Percentiles rank a stretch among this genome's conserved stretches.
Conservation (phyloP, 192 early-diverging fungal genomes). For the Funneliformis mosseae region DNA sequence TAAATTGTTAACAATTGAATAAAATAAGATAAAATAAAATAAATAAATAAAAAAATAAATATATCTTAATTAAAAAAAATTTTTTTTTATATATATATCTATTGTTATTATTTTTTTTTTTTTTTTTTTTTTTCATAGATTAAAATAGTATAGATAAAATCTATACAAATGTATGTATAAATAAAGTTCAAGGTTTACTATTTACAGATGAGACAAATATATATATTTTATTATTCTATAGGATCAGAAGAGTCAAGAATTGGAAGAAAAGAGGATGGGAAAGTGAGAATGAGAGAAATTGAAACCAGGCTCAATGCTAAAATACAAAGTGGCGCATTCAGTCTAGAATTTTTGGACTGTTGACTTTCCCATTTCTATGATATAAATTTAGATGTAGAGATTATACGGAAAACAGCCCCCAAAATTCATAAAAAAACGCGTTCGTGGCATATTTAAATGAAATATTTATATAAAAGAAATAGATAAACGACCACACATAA, state of each 20-base stretch:
- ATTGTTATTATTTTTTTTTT: neutral
- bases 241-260: slow-evolving; percentile 1
- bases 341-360: neutral
- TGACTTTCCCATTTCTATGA: neutral
- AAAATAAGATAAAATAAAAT: neutral
- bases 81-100: neutral
- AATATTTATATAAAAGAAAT: neutral
- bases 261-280: neutral
- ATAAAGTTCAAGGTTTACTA: no score
- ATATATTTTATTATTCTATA: neutral
- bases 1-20: neutral
- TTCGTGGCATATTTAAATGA: neutral
- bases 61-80: no score
- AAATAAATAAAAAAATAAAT: no score
- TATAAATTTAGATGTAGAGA: neutral
- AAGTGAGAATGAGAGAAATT: neutral
- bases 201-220: neutral
- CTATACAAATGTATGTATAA: no score
- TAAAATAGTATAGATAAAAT: neutral
- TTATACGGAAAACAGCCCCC: neutral
- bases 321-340: neutral
- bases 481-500: neutral
- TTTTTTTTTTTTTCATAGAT: neutral
- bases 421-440: neutral
- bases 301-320: neutral